Evolutionary conservation across 2,329 filamentous ascomycete genomes (phyloP).

Genomic region (Sclerotinia glacialis): DNA sequence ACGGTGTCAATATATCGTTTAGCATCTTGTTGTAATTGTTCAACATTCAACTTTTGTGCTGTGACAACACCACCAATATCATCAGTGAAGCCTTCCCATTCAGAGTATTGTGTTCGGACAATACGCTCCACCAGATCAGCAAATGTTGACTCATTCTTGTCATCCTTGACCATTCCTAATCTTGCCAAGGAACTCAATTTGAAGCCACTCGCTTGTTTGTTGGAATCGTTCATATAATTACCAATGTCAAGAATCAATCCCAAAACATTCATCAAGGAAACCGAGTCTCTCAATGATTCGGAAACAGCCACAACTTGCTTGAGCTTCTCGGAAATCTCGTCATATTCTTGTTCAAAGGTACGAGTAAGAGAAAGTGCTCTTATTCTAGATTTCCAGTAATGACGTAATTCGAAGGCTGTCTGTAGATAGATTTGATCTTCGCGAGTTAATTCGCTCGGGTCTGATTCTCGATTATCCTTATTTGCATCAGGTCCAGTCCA

Average conservation of each 20-base stretch:
- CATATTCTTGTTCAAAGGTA: slow-evolving; percentile 84
- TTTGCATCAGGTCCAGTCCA: slow-evolving; percentile 87
- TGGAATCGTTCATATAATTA: slow-evolving; percentile 99
- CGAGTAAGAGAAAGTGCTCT: slow-evolving; percentile 81
- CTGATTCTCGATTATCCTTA: slow-evolving; percentile 75
- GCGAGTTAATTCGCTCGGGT: slow-evolving; percentile 82
- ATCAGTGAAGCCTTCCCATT: slow-evolving; percentile 85
- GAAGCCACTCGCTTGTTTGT: slow-evolving; percentile 97
- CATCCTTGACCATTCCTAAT: slow-evolving; percentile 96
- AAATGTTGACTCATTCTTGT: slow-evolving; percentile 96
- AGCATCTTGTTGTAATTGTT: slow-evolving; percentile 82
- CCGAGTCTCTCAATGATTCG: slow-evolving; percentile 85
- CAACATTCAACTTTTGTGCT: slow-evolving; percentile 89
- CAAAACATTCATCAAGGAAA: slow-evolving; percentile 91
- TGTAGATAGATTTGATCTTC: slow-evolving; percentile 95
- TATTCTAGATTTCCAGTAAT: slow-evolving; percentile 99
- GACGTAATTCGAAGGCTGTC: slow-evolving; percentile 89
- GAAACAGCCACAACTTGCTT: slow-evolving; percentile 83
- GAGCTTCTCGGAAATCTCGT: slow-evolving; percentile 83
- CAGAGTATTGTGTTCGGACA: slow-evolving; percentile 91
- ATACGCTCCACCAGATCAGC: slow-evolving; percentile 95
- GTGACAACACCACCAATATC: slow-evolving; percentile 79
- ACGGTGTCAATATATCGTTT: slow-evolving; percentile 93
- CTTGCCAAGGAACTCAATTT: slow-evolving; percentile 92
- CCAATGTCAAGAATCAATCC: slow-evolving; percentile 95